These are phyloP conservation scores for Limonium bicolor DNA, from an alignment of 148 eudicot genomes.

Conservation along the genomic window DNA sequence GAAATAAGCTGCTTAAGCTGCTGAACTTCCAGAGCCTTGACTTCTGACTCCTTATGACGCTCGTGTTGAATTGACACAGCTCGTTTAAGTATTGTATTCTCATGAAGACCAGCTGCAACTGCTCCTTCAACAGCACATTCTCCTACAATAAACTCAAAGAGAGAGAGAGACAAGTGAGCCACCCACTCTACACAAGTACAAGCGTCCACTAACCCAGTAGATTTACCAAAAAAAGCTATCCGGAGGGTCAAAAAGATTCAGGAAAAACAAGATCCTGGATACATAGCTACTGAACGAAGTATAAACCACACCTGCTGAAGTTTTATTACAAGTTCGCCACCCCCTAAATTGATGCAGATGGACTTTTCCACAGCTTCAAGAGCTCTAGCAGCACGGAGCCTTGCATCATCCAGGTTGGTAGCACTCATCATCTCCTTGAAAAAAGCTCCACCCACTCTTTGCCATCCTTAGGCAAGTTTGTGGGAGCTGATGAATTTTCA, in stretches of 20 bases:
- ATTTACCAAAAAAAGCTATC: background rate
- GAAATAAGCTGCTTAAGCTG: conserved; percentile 61
- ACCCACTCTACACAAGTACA: background rate
- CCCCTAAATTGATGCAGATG: conserved; percentile 29
- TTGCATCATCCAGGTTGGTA: conserved; percentile 58
- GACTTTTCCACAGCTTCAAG: conserved; percentile 59
- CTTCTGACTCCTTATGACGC: conserved; percentile 72
- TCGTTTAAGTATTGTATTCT: conserved; percentile 67
- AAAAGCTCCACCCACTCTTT: conserved; percentile 72
- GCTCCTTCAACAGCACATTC: conserved; percentile 65
- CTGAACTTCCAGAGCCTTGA: conserved; percentile 43
- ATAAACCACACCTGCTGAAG: conserved; percentile 55
- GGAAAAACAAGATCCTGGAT: background rate
- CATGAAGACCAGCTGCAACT: conserved; percentile 46
- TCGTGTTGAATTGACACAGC: conserved; percentile 73
- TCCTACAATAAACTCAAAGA: conserved; percentile 25
- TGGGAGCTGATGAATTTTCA: conserved; percentile 14
- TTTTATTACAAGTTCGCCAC: conserved; percentile 27
- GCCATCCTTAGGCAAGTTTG: conserved; percentile 38
- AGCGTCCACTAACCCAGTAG: background rate
- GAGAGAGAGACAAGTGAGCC: background rate
- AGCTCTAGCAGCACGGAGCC: conserved; percentile 43
- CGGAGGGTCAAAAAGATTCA: background rate
- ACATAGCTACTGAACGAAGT: no score
- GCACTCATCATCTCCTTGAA: conserved; percentile 58